Conservation (phyloP, 2,329 filamentous ascomycete genomes). For the Raffaelea ambrosiae region DNA sequence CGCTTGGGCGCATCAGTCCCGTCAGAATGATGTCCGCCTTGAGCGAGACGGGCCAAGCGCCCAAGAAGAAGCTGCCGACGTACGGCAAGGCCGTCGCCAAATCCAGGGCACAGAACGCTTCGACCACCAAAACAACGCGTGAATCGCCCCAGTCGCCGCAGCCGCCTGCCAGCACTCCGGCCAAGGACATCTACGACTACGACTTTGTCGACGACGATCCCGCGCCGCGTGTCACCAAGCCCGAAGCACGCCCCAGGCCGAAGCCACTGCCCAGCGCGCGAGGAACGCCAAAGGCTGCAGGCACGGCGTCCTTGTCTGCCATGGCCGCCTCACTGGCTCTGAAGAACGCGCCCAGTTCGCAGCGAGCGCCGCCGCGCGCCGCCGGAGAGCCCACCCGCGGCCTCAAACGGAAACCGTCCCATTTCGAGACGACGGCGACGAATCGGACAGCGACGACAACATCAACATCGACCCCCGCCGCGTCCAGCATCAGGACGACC, state of each 20-base stretch:
- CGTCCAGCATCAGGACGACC: too few species aligned
- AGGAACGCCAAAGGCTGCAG: neutral
- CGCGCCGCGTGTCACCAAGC: slow-evolving; percentile 3
- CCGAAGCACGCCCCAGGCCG: slow-evolving; percentile 1
- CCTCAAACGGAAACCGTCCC: slow-evolving; percentile 11
- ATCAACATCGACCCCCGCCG: neutral
- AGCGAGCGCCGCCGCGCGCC: neutral
- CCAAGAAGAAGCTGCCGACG: slow-evolving; percentile 21
- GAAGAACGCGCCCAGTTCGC: neutral
- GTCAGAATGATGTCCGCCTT: slow-evolving; percentile 15
- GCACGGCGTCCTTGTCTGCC: neutral
- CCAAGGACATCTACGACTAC: slow-evolving; percentile 13
- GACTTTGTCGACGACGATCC: slow-evolving; percentile 12
- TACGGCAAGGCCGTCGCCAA: slow-evolving; percentile 19
- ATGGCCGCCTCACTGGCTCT: neutral
- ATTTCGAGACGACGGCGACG: neutral
- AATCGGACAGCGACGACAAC: neutral
- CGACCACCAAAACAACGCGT: slow-evolving; percentile 1
- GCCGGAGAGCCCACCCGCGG: slow-evolving; percentile 4
- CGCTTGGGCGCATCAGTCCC: neutral
- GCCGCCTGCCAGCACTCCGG: neutral
- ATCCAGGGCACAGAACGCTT: slow-evolving; percentile 11
- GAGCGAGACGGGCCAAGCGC: slow-evolving; percentile 13
- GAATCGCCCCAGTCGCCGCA: neutral
- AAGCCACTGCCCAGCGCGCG: neutral